Evolutionary conservation across 1,139 yeast genomes (phyloP).

Genomic region (Blastobotrys illinoisensis): DNA sequence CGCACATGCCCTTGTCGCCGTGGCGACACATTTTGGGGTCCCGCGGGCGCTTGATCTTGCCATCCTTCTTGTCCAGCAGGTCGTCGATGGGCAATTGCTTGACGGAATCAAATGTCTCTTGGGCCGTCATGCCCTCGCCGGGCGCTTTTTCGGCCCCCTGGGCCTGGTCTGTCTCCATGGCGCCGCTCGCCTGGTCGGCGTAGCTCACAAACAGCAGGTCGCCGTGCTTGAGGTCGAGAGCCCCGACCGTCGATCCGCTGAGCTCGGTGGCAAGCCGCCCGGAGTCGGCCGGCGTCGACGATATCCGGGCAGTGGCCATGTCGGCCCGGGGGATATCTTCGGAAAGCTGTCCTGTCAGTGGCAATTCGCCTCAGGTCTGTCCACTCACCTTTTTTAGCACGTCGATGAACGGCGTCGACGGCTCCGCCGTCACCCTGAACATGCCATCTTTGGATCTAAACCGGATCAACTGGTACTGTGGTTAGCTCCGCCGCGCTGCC

Average conservation of each 20-base stretch:
- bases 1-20: constrained; percentile 95
- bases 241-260: constrained; percentile 43
- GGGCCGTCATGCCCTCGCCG: constrained; percentile 13
- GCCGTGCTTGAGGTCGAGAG: constrained; percentile 71
- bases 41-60: constrained; percentile 61
- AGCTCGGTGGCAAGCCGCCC: constrained; percentile 45
- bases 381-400: constrained; percentile 45
- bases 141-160: not conserved
- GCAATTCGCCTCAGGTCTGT: too few species aligned
- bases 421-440: constrained; percentile 56
- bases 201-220: constrained; percentile 66
- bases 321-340: constrained; percentile 24
- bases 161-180: not conserved
- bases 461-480: constrained; percentile 47
- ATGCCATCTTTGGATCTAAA: constrained; percentile 83
- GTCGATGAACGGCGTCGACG: constrained; percentile 39
- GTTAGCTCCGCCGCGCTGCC: too few species aligned
- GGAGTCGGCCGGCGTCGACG: constrained; percentile 43
- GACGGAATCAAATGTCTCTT: constrained; percentile 23
- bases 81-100: constrained; percentile 55
- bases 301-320: constrained; percentile 21
- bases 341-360: constrained; percentile 16
- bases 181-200: constrained; percentile 25
- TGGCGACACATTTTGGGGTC: constrained; percentile 69
- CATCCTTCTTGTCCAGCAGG: constrained; percentile 59